Evolutionary conservation across 2,329 filamentous ascomycete species (phyloP).

Genomic region (Capronia coronata): DNA sequence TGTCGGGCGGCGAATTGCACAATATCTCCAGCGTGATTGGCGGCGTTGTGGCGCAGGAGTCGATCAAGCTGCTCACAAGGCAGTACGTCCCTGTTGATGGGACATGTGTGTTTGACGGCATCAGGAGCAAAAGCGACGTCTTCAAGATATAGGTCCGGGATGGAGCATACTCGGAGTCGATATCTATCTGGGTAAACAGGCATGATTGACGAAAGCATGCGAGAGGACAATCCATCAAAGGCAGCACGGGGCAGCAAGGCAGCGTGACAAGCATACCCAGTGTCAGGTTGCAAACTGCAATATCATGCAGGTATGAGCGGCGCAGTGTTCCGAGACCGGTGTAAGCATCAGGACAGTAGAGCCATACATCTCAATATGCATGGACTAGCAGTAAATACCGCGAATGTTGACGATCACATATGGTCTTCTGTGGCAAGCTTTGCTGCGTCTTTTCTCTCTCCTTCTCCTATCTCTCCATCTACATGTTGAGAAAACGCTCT

Average conservation of each 20-base stretch:
- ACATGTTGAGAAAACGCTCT: background rate
- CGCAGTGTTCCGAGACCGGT: too few species aligned
- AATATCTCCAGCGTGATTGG: slow-evolving; percentile 83
- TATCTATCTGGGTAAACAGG: background rate
- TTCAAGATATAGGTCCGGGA: slow-evolving; percentile 21
- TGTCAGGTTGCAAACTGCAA: too few species aligned
- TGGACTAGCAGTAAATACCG: too few species aligned
- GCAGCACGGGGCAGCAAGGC: too few species aligned
- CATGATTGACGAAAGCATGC: background rate
- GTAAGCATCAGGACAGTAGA: too few species aligned
- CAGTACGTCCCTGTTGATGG: slow-evolving; percentile 62
- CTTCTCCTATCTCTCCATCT: too few species aligned
- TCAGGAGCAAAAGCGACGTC: slow-evolving; percentile 46
- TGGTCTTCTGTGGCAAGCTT: too few species aligned
- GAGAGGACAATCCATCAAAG: background rate
- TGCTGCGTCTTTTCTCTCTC: too few species aligned
- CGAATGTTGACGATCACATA: too few species aligned
- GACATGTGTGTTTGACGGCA: slow-evolving; percentile 57
- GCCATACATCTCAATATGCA: too few species aligned
- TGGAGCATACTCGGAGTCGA: background rate
- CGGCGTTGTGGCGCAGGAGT: slow-evolving; percentile 92
- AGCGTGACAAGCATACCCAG: too few species aligned
- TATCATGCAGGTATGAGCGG: too few species aligned
- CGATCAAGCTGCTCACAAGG: slow-evolving; percentile 72
- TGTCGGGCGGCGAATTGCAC: slow-evolving; percentile 79